Conservation (phyloP, 108 stramenopile species). For the Skeletonema marinoi region DNA sequence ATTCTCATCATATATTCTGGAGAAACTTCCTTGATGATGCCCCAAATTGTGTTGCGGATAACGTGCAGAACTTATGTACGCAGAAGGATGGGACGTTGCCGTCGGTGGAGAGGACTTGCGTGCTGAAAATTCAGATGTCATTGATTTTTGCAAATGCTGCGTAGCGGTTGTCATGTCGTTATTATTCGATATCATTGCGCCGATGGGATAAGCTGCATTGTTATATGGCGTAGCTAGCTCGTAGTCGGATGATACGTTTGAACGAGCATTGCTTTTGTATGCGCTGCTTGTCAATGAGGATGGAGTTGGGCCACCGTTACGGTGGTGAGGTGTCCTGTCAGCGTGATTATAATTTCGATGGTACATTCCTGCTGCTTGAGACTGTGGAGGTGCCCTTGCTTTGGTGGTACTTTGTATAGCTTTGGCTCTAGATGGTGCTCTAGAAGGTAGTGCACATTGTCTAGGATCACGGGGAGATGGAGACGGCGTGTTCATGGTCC, state of each 20-base stretch:
- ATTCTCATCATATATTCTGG: background rate
- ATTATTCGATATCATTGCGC: background rate
- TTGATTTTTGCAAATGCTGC: background rate
- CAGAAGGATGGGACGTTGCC: background rate
- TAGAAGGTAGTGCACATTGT: background rate
- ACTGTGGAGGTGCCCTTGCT: slow-evolving; percentile 1
- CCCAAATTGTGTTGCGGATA: background rate
- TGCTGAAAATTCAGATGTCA: slow-evolving; percentile 1
- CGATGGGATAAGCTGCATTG: background rate
- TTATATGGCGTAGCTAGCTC: background rate
- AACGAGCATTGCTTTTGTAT: background rate
- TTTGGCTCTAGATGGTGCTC: background rate
- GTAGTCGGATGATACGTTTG: background rate
- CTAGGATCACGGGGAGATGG: background rate
- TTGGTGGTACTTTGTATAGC: background rate
- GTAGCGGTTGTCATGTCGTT: background rate
- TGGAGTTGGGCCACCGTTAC: background rate
- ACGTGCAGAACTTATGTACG: background rate
- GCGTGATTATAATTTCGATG: background rate
- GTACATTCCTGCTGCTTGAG: background rate
- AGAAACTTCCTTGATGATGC: background rate
- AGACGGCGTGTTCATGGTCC: background rate
- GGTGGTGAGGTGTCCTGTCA: background rate
- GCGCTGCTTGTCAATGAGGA: background rate
- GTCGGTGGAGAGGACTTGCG: background rate